phyloP scores from a whole-genome alignment of 768 basidiomycete genomes.

The Strobilomyces confusus region DNA sequence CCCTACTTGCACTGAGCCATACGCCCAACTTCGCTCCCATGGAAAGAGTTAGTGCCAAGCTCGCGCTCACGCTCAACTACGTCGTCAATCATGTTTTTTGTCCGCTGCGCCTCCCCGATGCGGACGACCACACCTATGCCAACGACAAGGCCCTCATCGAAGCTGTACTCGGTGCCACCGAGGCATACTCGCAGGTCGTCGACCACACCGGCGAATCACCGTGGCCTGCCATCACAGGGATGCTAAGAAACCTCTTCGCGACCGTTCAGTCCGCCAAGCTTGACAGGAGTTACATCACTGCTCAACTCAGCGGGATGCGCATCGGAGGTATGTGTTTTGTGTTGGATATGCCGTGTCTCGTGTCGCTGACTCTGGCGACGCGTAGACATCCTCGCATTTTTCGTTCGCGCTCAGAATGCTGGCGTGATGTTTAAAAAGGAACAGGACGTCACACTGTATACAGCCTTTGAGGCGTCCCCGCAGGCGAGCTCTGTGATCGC shows the following conservation, averaged over 20 bases:
- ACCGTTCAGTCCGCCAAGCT: background rate
- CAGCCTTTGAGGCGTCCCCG: slow-evolving; percentile 32
- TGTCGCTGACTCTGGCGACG: background rate
- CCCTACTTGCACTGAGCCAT: too few relatives aligned
- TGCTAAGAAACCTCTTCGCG: background rate
- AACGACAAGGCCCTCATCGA: too few relatives aligned
- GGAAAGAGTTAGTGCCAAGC: too few relatives aligned
- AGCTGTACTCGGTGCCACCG: too few relatives aligned
- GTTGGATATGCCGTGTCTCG: background rate
- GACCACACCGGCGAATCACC: background rate
- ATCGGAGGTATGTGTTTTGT: slow-evolving; percentile 16
- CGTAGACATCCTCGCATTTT: slow-evolving; percentile 36
- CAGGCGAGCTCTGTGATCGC: too few relatives aligned
- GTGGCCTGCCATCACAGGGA: background rate
- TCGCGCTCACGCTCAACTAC: background rate
- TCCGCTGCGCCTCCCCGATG: background rate
- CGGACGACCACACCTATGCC: background rate
- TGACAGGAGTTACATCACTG: background rate
- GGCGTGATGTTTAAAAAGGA: slow-evolving; percentile 37
- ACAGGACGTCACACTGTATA: background rate
- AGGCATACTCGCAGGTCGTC: too few relatives aligned
- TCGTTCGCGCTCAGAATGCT: slow-evolving; percentile 45
- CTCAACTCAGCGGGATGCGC: slow-evolving; percentile 18
- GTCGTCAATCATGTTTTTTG: background rate
- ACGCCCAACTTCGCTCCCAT: too few relatives aligned